These are phyloP conservation scores for Penicillium janthinellum DNA, from an alignment of 2,329 filamentous ascomycete genomes.

Conservation along the genomic window DNA sequence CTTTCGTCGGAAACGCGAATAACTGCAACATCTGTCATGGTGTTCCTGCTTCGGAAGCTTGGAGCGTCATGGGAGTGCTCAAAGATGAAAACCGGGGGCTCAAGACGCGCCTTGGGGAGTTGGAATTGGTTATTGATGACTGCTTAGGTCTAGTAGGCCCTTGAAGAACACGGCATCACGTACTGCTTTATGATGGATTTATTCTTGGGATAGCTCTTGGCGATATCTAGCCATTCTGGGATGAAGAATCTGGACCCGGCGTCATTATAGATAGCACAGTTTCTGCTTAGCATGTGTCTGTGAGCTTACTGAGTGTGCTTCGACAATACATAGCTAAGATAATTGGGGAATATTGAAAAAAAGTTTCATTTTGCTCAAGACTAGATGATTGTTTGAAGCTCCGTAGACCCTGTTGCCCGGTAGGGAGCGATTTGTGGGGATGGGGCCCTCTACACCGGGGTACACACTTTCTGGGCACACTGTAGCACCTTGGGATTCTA, in stretches of 20 bases:
- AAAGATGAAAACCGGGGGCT: conserved; percentile 58
- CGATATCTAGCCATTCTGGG: background rate
- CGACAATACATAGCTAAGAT: background rate
- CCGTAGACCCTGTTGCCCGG: conserved; percentile 8
- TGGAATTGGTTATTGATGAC: conserved; percentile 59
- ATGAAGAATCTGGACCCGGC: conserved; percentile 13
- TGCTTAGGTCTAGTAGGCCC: conserved; percentile 56
- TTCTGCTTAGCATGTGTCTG: background rate
- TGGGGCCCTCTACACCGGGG: conserved; percentile 16
- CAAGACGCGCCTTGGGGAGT: conserved; percentile 54
- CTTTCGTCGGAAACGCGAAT: conserved; percentile 32
- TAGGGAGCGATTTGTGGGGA: conserved; percentile 18
- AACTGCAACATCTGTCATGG: conserved; percentile 48
- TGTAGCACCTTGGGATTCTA: background rate
- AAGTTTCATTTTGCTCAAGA: background rate
- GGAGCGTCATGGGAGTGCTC: conserved; percentile 55
- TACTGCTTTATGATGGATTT: background rate
- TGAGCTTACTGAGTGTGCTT: background rate
- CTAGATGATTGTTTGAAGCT: background rate
- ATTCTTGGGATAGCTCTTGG: conserved; percentile 1
- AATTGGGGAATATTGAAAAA: background rate
- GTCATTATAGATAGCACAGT: conserved; percentile 17
- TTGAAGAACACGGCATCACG: conserved; percentile 13
- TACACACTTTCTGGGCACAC: conserved; percentile 5
- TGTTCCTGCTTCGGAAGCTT: conserved; percentile 50